Base-by-base conservation (phyloP, 257 asterid genomes). In the Penstemon barbatus region DNA sequence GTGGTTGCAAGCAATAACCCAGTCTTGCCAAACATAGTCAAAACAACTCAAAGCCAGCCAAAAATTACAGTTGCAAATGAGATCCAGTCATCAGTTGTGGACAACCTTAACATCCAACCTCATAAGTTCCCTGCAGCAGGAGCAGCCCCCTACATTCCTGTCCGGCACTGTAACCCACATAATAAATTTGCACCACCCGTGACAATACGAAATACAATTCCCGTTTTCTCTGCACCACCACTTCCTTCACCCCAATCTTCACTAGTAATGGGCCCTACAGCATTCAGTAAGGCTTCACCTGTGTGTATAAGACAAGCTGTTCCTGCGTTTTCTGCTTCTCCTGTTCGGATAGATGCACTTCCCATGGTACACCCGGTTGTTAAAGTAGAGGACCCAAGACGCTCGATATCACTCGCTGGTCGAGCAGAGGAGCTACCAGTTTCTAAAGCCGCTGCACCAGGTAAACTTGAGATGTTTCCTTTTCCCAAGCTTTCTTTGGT, bases 191-290 rank as follows among this genome's bases (percentile, higher is more conserved):
- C 99, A 61, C 95, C 90, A 54, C 93, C 96, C 0, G 99, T 94
- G 84, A 94, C 96, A 3, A 73, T 93, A 70, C 83, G 97, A 57
- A 85, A 75, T 72, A 69, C 91, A 3, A 68, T 90, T 71, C 97
- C 97, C 0, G 96, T 88, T 66, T 93, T 81, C 84, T 90, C 98
- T 57, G 89, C 98, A 8, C 98, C 97, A 6, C 94, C 93, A 13
- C 79, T 79, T 74, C 88, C 87, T 75, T 73, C 83, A 12, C 85
- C 89, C 11, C 89, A 70, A 74, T 61, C 85, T 50, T 79, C 89
- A 25, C 74, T 73, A 33, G 74, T 78, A 74, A 80, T 73, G 71
- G 82, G 93, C 83, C 86, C 89, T 57, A 79, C 87, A 45, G 68
- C 80, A 8, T 40, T 85, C 72, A 75, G 82, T 44, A 64, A 81